Evolutionary conservation across 139 green algal genomes (phyloP).

Genomic region (Penium margaritaceum): DNA sequence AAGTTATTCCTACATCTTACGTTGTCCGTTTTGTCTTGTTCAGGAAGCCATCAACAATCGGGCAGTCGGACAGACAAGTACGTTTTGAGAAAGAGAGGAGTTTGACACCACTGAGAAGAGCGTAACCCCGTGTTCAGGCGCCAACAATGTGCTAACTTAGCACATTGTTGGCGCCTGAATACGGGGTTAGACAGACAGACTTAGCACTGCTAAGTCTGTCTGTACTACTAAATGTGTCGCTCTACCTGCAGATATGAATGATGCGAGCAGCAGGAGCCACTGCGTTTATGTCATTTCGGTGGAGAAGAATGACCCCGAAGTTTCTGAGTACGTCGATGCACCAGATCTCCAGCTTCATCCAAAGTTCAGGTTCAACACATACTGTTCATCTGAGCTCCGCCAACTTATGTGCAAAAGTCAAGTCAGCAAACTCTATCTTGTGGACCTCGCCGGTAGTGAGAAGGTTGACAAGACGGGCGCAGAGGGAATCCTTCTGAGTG

Average conservation of each 20-base stretch:
- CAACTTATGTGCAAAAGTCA: no score
- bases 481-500: slow-evolving; percentile 30
- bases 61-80: slow-evolving; percentile 18
- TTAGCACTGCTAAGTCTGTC: background rate
- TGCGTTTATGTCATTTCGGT: slow-evolving; percentile 34
- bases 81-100: background rate
- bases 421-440: slow-evolving; percentile 40
- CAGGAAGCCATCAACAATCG: slow-evolving; percentile 22
- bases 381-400: slow-evolving; percentile 14
- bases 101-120: background rate
- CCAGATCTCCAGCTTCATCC: background rate
- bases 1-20: background rate
- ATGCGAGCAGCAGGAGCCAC: slow-evolving; percentile 37
- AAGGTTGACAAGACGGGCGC: slow-evolving; percentile 44
- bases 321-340: background rate
- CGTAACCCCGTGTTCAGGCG: background rate
- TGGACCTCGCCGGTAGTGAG: slow-evolving; percentile 47
- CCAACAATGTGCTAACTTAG: background rate
- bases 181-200: background rate
- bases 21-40: background rate
- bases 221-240: background rate
- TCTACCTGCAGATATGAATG: slow-evolving; percentile 42
- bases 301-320: slow-evolving; percentile 5
- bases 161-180: background rate
- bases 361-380: background rate